Conservation (phyloP, 371 early-diverging fungal genomes). For the Apophysomyces elegans region DNA sequence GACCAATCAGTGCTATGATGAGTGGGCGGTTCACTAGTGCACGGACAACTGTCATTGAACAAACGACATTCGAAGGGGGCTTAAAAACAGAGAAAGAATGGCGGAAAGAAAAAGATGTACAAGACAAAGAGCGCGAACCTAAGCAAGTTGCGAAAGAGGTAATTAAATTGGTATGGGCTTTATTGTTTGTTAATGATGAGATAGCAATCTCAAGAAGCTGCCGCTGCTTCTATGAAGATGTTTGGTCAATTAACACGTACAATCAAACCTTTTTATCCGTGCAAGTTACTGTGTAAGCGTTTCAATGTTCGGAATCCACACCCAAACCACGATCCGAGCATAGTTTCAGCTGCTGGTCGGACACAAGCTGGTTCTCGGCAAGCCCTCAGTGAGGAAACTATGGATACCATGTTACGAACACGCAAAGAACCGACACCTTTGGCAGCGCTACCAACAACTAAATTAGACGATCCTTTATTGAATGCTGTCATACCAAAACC, state of each 20-base stretch:
- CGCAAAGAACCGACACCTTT: slow-evolving; percentile 25
- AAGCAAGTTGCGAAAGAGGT: slow-evolving; percentile 20
- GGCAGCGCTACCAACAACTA: slow-evolving; percentile 10
- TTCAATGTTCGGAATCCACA: slow-evolving; percentile 83
- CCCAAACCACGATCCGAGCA: slow-evolving; percentile 53
- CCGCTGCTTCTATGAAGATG: slow-evolving; percentile 74
- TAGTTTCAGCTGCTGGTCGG: slow-evolving; percentile 29
- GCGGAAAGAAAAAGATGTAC: slow-evolving; percentile 47
- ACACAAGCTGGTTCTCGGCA: slow-evolving; percentile 48
- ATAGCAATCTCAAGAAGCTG: slow-evolving; percentile 58
- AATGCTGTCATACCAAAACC: slow-evolving; percentile 49
- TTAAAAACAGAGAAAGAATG: slow-evolving; percentile 50
- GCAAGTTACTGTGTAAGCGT: slow-evolving; percentile 77
- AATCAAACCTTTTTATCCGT: slow-evolving; percentile 66
- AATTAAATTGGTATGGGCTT: neutral
- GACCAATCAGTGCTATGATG: slow-evolving; percentile 79
- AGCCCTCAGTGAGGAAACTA: slow-evolving; percentile 59
- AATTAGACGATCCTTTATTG: slow-evolving; percentile 38
- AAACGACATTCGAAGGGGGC: slow-evolving; percentile 55
- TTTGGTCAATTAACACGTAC: slow-evolving; percentile 80
- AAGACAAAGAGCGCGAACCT: slow-evolving; percentile 10
- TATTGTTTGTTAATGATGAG: neutral
- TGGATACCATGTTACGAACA: slow-evolving; percentile 62
- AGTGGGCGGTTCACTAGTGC: slow-evolving; percentile 80
- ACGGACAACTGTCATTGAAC: slow-evolving; percentile 31